A percentile compares a stretch with the other conserved stretches of the same genome.
Evolutionary conservation across 2,329 filamentous ascomycete genomes (phyloP).

Genomic region (Ascochyta viciae-villosae): DNA sequence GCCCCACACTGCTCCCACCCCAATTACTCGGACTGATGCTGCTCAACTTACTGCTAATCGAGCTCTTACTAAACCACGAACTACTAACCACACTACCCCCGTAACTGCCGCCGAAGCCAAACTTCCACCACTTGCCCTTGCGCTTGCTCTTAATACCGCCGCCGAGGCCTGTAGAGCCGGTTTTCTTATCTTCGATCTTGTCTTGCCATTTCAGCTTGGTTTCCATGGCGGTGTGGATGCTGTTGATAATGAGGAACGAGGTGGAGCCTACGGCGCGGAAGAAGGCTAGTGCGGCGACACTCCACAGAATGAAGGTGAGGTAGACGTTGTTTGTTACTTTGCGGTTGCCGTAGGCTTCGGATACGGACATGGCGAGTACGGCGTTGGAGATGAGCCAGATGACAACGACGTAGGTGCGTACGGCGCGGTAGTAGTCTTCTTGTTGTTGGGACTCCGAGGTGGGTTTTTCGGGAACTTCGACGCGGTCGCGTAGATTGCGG

Average conservation of each 20-base stretch:
- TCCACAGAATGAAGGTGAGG: constrained; percentile 91
- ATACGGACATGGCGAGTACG: constrained; percentile 90
- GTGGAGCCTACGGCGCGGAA: constrained; percentile 86
- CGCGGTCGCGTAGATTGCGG: constrained; percentile 89
- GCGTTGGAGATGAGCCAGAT: constrained; percentile 93
- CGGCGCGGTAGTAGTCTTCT: constrained; percentile 97
- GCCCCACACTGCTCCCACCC: constrained; percentile 42
- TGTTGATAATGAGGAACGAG: constrained; percentile 83
- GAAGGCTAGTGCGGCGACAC: constrained; percentile 82
- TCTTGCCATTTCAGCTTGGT: constrained; percentile 71
- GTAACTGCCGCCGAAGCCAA: constrained; percentile 21
- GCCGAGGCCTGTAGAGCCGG: constrained; percentile 33
- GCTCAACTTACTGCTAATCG: constrained; percentile 48
- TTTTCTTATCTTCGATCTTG: constrained; percentile 41
- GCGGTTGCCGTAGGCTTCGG: constrained; percentile 78
- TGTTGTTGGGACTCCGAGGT: constrained; percentile 82
- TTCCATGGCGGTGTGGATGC: constrained; percentile 84
- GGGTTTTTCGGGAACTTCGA: constrained; percentile 74
- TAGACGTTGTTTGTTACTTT: constrained; percentile 85
- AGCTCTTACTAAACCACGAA: constrained; percentile 47
- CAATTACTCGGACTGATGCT: constrained; percentile 43
- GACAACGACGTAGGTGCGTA: constrained; percentile 97
- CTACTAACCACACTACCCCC: constrained; percentile 42
- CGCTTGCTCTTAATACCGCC: constrained; percentile 35
- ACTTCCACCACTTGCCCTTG: constrained; percentile 30